Evolutionary conservation across 805 yeast genomes (phyloP), one percentile per base, ranked within the genome.

Genomic region (Saccharomyces mikatae): DNA sequence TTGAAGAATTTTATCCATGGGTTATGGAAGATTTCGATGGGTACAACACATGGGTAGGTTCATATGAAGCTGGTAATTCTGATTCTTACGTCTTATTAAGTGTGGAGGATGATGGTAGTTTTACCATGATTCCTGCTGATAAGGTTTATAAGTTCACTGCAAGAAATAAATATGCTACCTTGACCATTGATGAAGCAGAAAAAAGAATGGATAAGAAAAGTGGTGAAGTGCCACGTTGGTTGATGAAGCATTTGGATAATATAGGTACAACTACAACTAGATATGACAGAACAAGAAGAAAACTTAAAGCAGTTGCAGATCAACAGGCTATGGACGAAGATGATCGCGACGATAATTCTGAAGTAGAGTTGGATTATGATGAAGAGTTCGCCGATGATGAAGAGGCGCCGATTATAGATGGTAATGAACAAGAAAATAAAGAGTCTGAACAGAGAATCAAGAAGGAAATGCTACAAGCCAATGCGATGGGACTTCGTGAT

Each of bases 371-470:
- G 64, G 99, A 92, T 72, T 92, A 78, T 65, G 97, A 94, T 62
- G 98, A 94, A 69, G 97, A 91, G 69, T 94, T 94, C 71, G 97
- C 94, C 28, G 99, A 94, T 70, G 99, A 94, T 69, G 99, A 94
- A 73, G 99, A 92, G 69, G 98, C 98, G 1, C 99, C 99, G 29
- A 87, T 94, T 56, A 82, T 92, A 77, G 98, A 92, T 65, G 97
- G 97, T 49, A 78, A 91, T 57, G 98, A 92, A 66, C 97, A 94
- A 65, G 98, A 94, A 66, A 87, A 89, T 68, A 90, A 87, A 68
- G 87, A 89, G 58, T 87, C 90, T 51, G 97, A 94, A 70, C 81
- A 78, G 60, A 84, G 87, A 62, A 84, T 89, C 67, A 89, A 88
- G 69, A 83, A 79, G 59, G 96, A 89, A 69, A 88, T 87, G 96